A percentile compares a stretch with the other conserved stretches of the same genome.
phyloP scores from a whole-genome alignment of 2,329 filamentous ascomycete genomes.

The Teratosphaeria viscida region DNA sequence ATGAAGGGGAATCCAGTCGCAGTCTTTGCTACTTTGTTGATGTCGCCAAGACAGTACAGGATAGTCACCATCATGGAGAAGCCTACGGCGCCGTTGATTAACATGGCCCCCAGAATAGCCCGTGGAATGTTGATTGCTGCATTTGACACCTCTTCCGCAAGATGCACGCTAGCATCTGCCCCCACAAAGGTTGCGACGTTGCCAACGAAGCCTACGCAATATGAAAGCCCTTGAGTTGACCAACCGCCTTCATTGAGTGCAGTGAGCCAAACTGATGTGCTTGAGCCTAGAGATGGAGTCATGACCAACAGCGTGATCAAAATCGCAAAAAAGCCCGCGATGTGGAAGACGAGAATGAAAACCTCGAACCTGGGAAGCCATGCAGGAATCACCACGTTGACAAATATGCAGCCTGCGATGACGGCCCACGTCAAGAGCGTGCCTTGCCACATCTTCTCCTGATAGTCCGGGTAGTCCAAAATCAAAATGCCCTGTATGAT shows the following conservation, averaged over 20 bases:
- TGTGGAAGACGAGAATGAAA: constrained; percentile 34
- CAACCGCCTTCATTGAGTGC: constrained; percentile 23
- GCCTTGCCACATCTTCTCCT: constrained; percentile 28
- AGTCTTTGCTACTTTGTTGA: constrained; percentile 31
- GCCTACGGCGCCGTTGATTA: constrained; percentile 39
- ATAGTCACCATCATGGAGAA: constrained; percentile 36
- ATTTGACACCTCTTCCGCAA: constrained; percentile 42
- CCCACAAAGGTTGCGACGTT: constrained; percentile 27
- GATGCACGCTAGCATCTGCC: constrained; percentile 36
- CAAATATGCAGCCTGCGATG: constrained; percentile 30
- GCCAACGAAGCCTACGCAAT: constrained; percentile 26
- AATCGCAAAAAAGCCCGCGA: constrained; percentile 45
- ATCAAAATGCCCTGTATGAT: constrained; percentile 33
- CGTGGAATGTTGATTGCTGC: constrained; percentile 38
- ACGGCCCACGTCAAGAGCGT: constrained; percentile 32
- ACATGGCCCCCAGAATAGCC: constrained; percentile 38
- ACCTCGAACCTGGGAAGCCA: constrained; percentile 33
- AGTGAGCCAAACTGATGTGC: constrained; percentile 22
- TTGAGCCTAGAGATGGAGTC: constrained; percentile 16
- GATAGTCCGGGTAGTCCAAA: constrained; percentile 29
- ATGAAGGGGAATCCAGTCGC: constrained; percentile 40
- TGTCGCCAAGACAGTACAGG: constrained; percentile 34
- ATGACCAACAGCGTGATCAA: constrained; percentile 34
- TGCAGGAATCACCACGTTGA: constrained; percentile 40
- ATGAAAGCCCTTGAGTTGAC: constrained; percentile 25